Evolutionary conservation across 2,329 filamentous ascomycete species (phyloP), one percentile per base, ranked within the genome.

Genomic region (Emmonsiellopsis sp.): DNA sequence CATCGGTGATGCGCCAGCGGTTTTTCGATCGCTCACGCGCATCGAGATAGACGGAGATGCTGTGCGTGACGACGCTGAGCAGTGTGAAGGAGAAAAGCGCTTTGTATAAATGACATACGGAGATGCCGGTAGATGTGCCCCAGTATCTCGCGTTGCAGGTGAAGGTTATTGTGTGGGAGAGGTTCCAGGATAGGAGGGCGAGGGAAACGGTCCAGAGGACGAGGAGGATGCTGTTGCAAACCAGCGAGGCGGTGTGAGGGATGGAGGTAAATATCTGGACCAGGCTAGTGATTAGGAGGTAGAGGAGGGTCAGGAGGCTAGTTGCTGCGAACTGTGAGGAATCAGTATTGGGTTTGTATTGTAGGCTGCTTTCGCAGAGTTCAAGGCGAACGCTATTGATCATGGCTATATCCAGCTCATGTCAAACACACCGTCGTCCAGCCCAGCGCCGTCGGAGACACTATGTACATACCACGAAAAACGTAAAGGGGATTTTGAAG

Each of bases 51-150:
- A 80, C 62, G 7, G 76, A 72, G 9, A 72, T 65, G 52, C 79
- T 63, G 35, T 77, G 76, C 2, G 74, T 69, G 2, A 75, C 60
- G n/a, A 61, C 54, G 6, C 76, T 79, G 32, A 78, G 57, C 31
- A 79, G 60, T 4, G 74, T 71, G 63, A 83, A 83, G 34, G 75
- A 68, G 65, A 81, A 83, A n/a, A 83, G 67, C 9, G 77, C 74
- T 65, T 83, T 83, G 73, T 82, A 84, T 54, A 74, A 69, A 51
- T 76, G 67, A 62, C 80, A 83, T 46, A 83, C 73, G 64, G 74
- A 73, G 52, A 82, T 74, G 2, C 80, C 81, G 2, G 73, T 72
- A 1, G 74, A 70, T 35, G 74, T 75, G n/a, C 73, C 73, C 80
- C 80, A 83, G 62, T 75, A 74, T 16, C 66, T 61, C 2, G 66